These are phyloP conservation scores for Penicillium crystallinum DNA, from an alignment of 495 filamentous ascomycete genomes.

Conservation along the genomic window DNA sequence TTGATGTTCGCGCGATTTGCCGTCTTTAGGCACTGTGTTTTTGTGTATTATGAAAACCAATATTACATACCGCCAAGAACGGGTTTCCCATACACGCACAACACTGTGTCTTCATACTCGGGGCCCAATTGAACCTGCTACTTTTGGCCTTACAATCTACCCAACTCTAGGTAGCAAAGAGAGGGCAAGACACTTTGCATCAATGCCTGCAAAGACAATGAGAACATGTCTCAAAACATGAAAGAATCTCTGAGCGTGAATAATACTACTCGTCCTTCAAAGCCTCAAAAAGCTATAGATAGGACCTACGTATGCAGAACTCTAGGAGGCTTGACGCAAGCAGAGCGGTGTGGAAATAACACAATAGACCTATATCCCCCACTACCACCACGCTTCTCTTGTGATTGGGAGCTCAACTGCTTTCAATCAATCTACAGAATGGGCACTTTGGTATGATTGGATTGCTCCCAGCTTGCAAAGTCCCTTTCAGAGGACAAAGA, in stretches of 20 bases:
- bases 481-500: constrained; percentile 1
- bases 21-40: not conserved
- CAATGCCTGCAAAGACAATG: not conserved
- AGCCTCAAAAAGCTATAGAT: not conserved
- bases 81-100: constrained; percentile 17
- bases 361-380: not conserved
- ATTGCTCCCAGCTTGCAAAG: not conserved
- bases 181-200: not conserved
- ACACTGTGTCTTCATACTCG: constrained; percentile 6
- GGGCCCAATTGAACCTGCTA: not conserved
- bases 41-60: not conserved
- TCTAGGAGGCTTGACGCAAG: constrained; percentile 7
- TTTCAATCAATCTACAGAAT: not conserved
- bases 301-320: not conserved
- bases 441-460: not conserved
- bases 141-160: not conserved
- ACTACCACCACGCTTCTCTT: not conserved
- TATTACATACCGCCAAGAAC: constrained; percentile 6
- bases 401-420: constrained; percentile 9
- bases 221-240: not conserved
- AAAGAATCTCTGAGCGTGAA: not conserved
- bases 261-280: not conserved
- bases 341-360: constrained; percentile 2
- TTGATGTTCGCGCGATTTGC: constrained; percentile 10
- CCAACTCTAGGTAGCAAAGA: not conserved